Evolutionary conservation across 179 eudicot species (phyloP).

Genomic region (Beta corolliflora): DNA sequence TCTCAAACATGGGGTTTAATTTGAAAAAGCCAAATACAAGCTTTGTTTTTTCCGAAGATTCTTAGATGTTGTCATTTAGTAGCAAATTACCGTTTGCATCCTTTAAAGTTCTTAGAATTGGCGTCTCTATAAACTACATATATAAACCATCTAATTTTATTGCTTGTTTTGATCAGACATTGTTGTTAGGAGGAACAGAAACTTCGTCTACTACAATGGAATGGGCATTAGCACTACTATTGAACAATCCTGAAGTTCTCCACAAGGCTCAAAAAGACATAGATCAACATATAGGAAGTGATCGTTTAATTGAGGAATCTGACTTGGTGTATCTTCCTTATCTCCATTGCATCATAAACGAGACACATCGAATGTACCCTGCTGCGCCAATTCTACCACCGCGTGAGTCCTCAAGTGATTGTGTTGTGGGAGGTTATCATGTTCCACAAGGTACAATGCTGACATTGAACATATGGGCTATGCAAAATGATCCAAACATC

Average conservation of each 20-base stretch:
- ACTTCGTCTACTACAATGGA: conserved; percentile 29
- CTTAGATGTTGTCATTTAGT: too few species aligned
- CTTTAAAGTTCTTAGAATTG: too few species aligned
- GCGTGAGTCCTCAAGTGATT: conserved; percentile 36
- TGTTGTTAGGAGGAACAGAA: conserved; percentile 22
- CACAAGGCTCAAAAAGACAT: conserved; percentile 30
- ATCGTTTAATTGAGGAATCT: conserved; percentile 24
- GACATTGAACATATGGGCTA: conserved; percentile 43
- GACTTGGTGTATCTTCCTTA: conserved; percentile 24
- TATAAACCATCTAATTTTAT: background rate
- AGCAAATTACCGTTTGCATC: too few species aligned
- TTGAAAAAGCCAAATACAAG: too few species aligned
- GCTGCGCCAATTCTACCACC: conserved; percentile 34
- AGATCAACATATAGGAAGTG: conserved; percentile 13
- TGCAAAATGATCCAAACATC: conserved; percentile 39
- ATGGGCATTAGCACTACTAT: conserved; percentile 29
- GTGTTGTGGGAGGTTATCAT: conserved; percentile 32
- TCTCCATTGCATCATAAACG: conserved; percentile 32
- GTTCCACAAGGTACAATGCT: conserved; percentile 42
- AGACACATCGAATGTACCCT: conserved; percentile 31
- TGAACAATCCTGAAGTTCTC: conserved; percentile 28
- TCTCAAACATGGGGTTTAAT: too few species aligned
- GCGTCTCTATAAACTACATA: too few species aligned
- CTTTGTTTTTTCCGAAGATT: too few species aligned
- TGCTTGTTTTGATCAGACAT: conserved; percentile 1